Conservation (phyloP, 2,329 filamentous ascomycete genomes). For the Stagonosporopsis vannaccii region DNA sequence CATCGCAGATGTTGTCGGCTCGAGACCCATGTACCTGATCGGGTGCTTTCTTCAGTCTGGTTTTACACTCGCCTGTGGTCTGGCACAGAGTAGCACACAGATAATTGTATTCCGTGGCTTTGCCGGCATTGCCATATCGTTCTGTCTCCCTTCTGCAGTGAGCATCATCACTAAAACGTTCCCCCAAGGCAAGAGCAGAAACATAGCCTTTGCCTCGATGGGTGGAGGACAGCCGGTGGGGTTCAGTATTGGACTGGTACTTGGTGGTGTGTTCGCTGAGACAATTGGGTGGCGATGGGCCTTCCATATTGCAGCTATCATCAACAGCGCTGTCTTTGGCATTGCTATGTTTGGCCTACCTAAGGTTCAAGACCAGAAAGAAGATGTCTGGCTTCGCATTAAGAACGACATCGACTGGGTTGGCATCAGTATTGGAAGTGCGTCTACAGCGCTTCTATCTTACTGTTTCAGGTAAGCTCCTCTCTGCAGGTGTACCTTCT, state of each 20-base stretch:
- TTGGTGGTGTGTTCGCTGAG: conserved; percentile 60
- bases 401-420: conserved; percentile 62
- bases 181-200: conserved; percentile 56
- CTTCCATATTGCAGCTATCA: conserved; percentile 58
- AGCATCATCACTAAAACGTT: conserved; percentile 58
- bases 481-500: too few species aligned
- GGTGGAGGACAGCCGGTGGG: conserved; percentile 61
- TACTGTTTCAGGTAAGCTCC: conserved; percentile 62
- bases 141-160: conserved; percentile 59
- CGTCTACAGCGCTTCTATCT: conserved; percentile 58
- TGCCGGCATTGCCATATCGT: conserved; percentile 55
- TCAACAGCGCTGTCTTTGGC: conserved; percentile 52
- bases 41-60: conserved; percentile 55
- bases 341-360: conserved; percentile 51
- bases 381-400: conserved; percentile 40
- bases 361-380: conserved; percentile 34
- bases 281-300: conserved; percentile 61
- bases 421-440: conserved; percentile 56
- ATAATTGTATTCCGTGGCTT: conserved; percentile 58
- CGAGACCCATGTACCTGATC: conserved; percentile 55
- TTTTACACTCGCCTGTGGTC: conserved; percentile 57
- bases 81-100: conserved; percentile 46
- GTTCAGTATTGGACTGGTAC: conserved; percentile 59
- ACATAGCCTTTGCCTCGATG: conserved; percentile 60
- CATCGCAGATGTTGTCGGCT: conserved; percentile 60